Evolutionary conservation across 2,329 filamentous ascomycete species (phyloP).

Genomic region (Dactylonectria macrodidyma): DNA sequence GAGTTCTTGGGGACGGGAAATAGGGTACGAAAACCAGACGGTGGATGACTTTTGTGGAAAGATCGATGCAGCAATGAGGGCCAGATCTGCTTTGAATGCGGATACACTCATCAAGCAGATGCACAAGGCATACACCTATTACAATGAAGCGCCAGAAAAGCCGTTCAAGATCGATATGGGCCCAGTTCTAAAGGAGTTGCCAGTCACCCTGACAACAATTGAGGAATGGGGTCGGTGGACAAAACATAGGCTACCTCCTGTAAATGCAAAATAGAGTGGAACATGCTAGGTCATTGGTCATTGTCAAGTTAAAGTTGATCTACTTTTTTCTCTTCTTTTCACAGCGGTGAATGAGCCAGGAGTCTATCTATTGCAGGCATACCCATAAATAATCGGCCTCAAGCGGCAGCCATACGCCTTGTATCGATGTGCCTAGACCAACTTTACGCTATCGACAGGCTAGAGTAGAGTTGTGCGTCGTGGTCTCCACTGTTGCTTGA

Average conservation of each 20-base stretch:
- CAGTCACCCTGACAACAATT: background rate
- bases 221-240: background rate
- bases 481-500: too few relatives aligned
- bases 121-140: conserved; percentile 58
- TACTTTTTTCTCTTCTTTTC: background rate
- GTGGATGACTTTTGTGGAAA: background rate
- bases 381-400: too few relatives aligned
- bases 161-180: conserved; percentile 57
- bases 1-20: background rate
- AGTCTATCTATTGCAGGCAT: too few relatives aligned
- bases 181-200: conserved; percentile 35
- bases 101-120: conserved; percentile 55
- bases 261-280: background rate
- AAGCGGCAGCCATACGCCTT: too few relatives aligned
- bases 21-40: background rate
- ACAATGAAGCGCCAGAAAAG: conserved; percentile 55
- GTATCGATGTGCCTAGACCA: too few relatives aligned
- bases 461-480: too few relatives aligned
- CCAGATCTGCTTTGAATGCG: conserved; percentile 49
- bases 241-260: background rate
- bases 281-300: too few relatives aligned
- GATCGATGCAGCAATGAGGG: conserved; percentile 29
- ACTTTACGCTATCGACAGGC: too few relatives aligned
- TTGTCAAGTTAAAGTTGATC: background rate
- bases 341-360: too few relatives aligned